Evolutionary conservation across 2,329 filamentous ascomycete genomes (phyloP).

Genomic region (Ceratocystis variospora): DNA sequence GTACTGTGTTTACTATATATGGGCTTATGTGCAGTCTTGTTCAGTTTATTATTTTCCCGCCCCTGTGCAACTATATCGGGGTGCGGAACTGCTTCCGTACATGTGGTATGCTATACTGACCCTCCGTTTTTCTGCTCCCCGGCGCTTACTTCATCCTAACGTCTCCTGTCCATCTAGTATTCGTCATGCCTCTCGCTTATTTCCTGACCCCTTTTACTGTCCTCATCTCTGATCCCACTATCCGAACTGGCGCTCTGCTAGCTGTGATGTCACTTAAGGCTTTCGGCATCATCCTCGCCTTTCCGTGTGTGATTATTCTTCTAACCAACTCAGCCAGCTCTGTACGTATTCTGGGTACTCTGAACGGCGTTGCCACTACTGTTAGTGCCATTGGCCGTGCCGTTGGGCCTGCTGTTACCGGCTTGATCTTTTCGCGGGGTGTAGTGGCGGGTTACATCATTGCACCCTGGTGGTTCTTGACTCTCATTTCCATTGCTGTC

Average conservation of each 20-base stretch:
- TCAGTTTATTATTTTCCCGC: conserved; percentile 77
- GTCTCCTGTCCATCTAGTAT: conserved; percentile 27
- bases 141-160: neutral
- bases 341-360: conserved; percentile 63
- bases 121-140: neutral
- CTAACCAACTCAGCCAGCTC: conserved; percentile 75
- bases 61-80: conserved; percentile 57
- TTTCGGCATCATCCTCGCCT: conserved; percentile 65
- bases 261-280: conserved; percentile 60
- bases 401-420: conserved; percentile 59
- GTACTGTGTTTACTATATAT: conserved; percentile 72
- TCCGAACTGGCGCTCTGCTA: conserved; percentile 50
- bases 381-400: conserved; percentile 70
- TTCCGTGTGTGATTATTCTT: conserved; percentile 79
- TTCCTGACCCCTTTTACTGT: conserved; percentile 69
- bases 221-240: conserved; percentile 36
- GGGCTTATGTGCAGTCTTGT: conserved; percentile 65
- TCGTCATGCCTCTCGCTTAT: conserved; percentile 62
- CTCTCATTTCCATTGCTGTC: conserved; percentile 47
- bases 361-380: conserved; percentile 83
- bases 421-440: conserved; percentile 61
- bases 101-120: conserved; percentile 33
- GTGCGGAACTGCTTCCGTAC: conserved; percentile 58
- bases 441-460: conserved; percentile 63
- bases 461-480: conserved; percentile 69